These are phyloP conservation scores for Pseudohyphozyma bogoriensis DNA, from an alignment of 768 basidiomycete genomes.

Conservation along the genomic window DNA sequence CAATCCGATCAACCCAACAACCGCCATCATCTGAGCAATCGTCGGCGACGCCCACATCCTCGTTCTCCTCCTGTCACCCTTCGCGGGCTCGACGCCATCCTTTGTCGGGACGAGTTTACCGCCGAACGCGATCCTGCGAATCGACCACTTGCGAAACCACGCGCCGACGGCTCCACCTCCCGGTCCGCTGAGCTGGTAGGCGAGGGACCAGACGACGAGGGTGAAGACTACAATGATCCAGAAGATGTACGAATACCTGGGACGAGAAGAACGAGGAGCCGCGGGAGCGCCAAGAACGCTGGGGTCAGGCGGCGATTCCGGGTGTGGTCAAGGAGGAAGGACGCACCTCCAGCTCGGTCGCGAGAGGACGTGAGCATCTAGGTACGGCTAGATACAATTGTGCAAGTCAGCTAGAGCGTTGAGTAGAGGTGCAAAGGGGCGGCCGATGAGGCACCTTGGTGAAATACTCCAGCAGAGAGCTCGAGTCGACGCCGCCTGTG, in stretches of 20 bases:
- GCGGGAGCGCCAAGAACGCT: too few relatives aligned
- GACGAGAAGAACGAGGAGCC: too few relatives aligned
- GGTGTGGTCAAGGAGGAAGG: too few relatives aligned
- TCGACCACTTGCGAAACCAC: constrained; percentile 23
- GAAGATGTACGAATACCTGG: constrained; percentile 51
- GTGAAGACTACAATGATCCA: constrained; percentile 50
- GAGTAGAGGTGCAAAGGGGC: background rate
- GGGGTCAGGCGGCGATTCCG: too few relatives aligned
- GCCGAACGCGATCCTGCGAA: constrained; percentile 14
- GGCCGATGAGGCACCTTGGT: background rate
- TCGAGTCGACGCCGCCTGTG: constrained; percentile 17
- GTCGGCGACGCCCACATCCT: constrained; percentile 42
- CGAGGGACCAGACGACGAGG: constrained; percentile 41
- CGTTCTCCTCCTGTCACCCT: background rate
- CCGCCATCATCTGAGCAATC: constrained; percentile 52
- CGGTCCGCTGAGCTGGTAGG: constrained; percentile 36
- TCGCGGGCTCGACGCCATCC: too few relatives aligned
- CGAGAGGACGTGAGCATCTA: constrained; percentile 51
- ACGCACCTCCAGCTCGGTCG: constrained; percentile 45
- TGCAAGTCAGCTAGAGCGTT: background rate
- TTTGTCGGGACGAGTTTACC: constrained; percentile 14
- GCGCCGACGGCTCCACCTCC: constrained; percentile 26
- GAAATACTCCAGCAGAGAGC: constrained; percentile 10
- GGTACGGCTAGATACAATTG: constrained; percentile 39
- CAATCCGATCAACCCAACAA: constrained; percentile 44